Conservation (phyloP, 306 rosid genomes). For the Spatholobus suberectus region DNA sequence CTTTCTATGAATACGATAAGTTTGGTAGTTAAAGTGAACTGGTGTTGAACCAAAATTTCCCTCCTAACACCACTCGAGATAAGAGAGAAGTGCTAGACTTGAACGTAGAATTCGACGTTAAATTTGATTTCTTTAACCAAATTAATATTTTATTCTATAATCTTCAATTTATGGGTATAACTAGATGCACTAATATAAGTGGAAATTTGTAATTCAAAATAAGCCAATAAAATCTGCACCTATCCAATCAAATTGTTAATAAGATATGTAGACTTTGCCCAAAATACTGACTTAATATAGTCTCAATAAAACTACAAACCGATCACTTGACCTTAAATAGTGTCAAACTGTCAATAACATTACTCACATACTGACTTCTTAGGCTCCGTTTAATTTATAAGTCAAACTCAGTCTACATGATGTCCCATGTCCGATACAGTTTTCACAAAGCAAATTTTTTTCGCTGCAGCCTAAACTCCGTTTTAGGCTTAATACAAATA, state of each 20-base stretch:
- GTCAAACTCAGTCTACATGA: neutral
- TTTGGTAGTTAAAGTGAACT: neutral
- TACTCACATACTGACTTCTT: neutral
- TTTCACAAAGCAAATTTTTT: neutral
- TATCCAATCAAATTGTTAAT: neutral
- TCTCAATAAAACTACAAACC: neutral
- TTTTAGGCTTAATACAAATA: neutral
- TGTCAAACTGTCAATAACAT: neutral
- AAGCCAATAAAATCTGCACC: neutral
- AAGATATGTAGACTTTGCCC: neutral
- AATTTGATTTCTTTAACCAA: neutral
- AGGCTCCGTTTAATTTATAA: neutral
- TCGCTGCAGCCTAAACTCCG: neutral
- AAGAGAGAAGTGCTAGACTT: neutral
- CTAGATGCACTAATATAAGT: constrained; percentile 10
- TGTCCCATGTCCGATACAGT: neutral
- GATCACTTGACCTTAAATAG: neutral
- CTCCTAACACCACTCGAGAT: neutral
- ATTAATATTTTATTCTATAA: neutral
- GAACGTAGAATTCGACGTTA: neutral
- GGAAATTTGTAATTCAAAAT: neutral
- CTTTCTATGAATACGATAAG: neutral
- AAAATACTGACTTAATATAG: neutral
- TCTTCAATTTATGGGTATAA: neutral
- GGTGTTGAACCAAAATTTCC: neutral